Percentiles rank a stretch among this genome's conserved stretches.
Evolutionary conservation across 2,329 filamentous ascomycete species (phyloP).

Genomic region (Colletotrichum trifolii): DNA sequence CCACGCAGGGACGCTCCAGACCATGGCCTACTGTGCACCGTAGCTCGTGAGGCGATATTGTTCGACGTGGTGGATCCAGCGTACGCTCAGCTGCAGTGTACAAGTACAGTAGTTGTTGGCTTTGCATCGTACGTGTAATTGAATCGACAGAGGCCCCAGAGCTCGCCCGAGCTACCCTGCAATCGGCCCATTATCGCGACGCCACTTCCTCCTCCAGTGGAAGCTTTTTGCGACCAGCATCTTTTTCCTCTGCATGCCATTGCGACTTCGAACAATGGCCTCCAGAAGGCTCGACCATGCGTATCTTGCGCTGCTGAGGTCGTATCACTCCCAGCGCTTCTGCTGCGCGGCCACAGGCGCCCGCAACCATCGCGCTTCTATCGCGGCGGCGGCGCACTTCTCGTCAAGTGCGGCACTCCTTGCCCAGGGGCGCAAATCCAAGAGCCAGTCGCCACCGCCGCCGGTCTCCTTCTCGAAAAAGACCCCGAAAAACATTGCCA

Average conservation of each 20-base stretch:
- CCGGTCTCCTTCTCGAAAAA: not conserved
- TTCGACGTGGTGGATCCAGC: too few relatives aligned
- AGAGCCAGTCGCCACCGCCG: not conserved
- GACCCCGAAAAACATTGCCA: slow-evolving; percentile 61
- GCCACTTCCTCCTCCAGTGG: slow-evolving; percentile 13
- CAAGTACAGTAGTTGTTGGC: too few relatives aligned
- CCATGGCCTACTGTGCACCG: too few relatives aligned
- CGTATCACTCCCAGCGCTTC: slow-evolving; percentile 32
- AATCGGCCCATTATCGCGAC: slow-evolving; percentile 17
- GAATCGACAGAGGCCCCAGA: too few relatives aligned
- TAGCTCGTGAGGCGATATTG: too few relatives aligned
- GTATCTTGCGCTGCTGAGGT: slow-evolving; percentile 32
- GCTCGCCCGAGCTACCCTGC: not conserved
- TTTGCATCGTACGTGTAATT: too few relatives aligned
- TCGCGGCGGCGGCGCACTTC: slow-evolving; percentile 12
- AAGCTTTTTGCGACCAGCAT: not conserved
- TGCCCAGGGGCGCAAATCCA: too few relatives aligned
- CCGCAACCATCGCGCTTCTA: not conserved
- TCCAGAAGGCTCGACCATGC: slow-evolving; percentile 15
- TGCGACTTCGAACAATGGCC: slow-evolving; percentile 16
- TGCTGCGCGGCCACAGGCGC: slow-evolving; percentile 16
- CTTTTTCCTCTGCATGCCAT: not conserved
- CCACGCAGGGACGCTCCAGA: too few relatives aligned
- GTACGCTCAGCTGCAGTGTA: too few relatives aligned
- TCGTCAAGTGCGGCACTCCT: slow-evolving; percentile 9